Evolutionary conservation across 306 rosid genomes (phyloP).

Genomic region (Casuarina glauca): DNA sequence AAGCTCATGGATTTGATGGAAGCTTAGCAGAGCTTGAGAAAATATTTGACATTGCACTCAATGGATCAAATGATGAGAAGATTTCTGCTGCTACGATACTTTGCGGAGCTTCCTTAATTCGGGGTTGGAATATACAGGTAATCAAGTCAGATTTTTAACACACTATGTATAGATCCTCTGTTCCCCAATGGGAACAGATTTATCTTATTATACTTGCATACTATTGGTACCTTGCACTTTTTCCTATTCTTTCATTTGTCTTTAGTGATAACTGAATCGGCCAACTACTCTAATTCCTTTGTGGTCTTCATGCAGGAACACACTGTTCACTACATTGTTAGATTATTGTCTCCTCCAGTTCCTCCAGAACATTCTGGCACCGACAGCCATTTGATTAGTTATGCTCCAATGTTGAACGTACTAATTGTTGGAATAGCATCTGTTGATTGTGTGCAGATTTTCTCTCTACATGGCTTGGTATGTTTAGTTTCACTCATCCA

Average conservation of each 20-base stretch:
- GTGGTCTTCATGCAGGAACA: conserved; percentile 72
- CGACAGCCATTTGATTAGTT: conserved; percentile 70
- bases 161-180: conserved; percentile 16
- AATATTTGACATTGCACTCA: conserved; percentile 73
- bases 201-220: not conserved
- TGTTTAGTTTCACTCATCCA: conserved; percentile 24
- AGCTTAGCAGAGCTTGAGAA: conserved; percentile 99
- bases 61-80: conserved; percentile 90
- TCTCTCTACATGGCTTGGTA: conserved; percentile 96
- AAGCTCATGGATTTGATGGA: conserved; percentile 99
- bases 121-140: conserved; percentile 99
- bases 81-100: conserved; percentile 89
- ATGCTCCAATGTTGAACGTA: conserved; percentile 79
- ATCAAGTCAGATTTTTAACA: conserved; percentile 19
- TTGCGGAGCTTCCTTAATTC: conserved; percentile 88
- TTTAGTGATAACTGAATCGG: conserved; percentile 4
- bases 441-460: conserved; percentile 88
- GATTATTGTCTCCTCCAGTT: conserved; percentile 81
- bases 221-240: not conserved
- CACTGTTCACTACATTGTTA: conserved; percentile 75
- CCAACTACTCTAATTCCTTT: conserved; percentile 28
- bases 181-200: conserved; percentile 11
- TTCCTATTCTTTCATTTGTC: not conserved
- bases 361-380: conserved; percentile 59
- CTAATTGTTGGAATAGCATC: conserved; percentile 86